Percentiles rank a stretch among this genome's conserved stretches.
phyloP scores from a whole-genome alignment of 139 green algal genomes.

The Chlamydomonas sp. region DNA sequence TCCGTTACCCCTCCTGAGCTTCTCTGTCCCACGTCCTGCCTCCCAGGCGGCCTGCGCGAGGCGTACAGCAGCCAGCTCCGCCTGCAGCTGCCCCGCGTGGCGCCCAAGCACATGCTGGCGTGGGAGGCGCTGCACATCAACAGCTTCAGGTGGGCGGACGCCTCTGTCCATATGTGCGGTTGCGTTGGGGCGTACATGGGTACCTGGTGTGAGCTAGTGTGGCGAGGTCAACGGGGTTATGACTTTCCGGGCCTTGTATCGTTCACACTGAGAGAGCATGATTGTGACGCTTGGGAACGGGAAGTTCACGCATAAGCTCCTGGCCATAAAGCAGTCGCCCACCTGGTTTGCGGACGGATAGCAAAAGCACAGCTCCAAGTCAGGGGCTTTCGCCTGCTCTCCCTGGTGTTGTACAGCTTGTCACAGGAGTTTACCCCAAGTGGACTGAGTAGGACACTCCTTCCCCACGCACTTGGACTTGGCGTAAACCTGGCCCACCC shows the following conservation, averaged over 20 bases:
- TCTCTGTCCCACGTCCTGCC: neutral
- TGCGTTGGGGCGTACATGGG: neutral
- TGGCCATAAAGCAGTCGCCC: no score
- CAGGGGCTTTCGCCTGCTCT: no score
- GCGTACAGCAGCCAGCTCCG: neutral
- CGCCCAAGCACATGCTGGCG: constrained; percentile 37
- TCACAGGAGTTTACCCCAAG: no score
- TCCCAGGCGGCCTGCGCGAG: constrained; percentile 20
- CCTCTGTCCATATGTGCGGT: neutral
- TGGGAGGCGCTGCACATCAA: constrained; percentile 25
- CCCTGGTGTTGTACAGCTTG: no score
- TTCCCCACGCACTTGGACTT: neutral
- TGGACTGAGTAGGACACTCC: neutral
- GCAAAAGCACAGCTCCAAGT: no score
- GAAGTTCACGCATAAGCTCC: no score
- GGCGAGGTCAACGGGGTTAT: no score
- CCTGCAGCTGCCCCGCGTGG: neutral
- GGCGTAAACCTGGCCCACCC: constrained; percentile 7
- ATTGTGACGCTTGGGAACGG: no score
- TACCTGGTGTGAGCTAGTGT: neutral
- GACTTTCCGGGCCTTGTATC: no score
- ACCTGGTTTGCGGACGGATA: no score
- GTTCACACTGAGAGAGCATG: no score
- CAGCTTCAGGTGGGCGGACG: neutral
- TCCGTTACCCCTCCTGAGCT: neutral